phyloP scores from a whole-genome alignment of 192 early-diverging fungal species.

The Gryganskiella cystojenkinii region DNA sequence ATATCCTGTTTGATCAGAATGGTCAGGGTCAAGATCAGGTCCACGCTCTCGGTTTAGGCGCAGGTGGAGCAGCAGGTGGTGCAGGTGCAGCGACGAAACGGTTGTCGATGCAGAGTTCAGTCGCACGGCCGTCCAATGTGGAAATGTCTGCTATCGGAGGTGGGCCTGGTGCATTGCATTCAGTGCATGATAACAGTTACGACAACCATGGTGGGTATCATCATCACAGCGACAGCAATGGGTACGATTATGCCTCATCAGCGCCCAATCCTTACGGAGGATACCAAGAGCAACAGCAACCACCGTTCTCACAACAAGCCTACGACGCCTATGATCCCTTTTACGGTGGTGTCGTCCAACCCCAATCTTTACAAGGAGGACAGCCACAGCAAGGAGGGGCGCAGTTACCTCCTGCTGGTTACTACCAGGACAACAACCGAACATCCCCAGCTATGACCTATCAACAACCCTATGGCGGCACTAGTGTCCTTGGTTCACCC shows the following conservation, averaged over 20 bases:
- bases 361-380: too few species aligned
- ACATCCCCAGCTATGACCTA: not conserved
- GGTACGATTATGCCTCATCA: conserved; percentile 7
- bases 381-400: not conserved
- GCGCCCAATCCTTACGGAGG: conserved; percentile 22
- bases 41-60: conserved; percentile 3
- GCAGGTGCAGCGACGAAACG: too few species aligned
- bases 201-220: conserved; percentile 25
- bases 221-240: conserved; percentile 3
- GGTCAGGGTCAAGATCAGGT: conserved; percentile 7
- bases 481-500: conserved; percentile 14
- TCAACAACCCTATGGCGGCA: not conserved
- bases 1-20: conserved; percentile 25
- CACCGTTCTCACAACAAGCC: not conserved
- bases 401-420: conserved; percentile 8
- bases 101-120: conserved; percentile 2
- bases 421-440: conserved; percentile 1
- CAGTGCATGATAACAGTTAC: conserved; percentile 3
- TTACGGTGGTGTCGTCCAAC: not conserved
- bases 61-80: conserved; percentile 7
- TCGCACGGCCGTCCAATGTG: conserved; percentile 4
- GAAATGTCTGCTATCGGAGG: conserved; percentile 27
- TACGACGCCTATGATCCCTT: conserved; percentile 39
- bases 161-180: conserved; percentile 1
- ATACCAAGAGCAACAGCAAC: conserved; percentile 33